Percentiles rank a stretch among this genome's conserved stretches.
These are phyloP conservation scores for peach (Prunus persica) DNA, from an alignment of 306 rosid species.

Conservation along the genomic window DNA sequence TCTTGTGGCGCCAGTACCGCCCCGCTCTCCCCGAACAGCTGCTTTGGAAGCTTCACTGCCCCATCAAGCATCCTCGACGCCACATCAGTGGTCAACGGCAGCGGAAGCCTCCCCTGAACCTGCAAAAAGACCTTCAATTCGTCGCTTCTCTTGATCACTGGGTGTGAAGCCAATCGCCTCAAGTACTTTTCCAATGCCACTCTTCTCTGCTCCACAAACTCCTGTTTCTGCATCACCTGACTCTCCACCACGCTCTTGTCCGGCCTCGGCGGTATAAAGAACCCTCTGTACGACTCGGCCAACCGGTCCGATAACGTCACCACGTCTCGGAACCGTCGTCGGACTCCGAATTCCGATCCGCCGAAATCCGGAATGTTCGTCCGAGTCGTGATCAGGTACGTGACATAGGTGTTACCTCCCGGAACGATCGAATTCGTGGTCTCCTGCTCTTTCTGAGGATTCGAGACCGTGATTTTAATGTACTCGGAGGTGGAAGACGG, in stretches of 20 bases:
- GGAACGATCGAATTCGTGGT: slow-evolving; percentile 71
- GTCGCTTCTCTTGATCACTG: slow-evolving; percentile 77
- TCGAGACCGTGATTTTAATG: slow-evolving; percentile 64
- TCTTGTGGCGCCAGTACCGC: slow-evolving; percentile 53
- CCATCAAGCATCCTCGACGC: slow-evolving; percentile 95
- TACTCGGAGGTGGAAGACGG: slow-evolving; percentile 50
- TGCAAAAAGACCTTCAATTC: slow-evolving; percentile 73
- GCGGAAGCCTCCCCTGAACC: slow-evolving; percentile 66
- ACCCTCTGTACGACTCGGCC: slow-evolving; percentile 77
- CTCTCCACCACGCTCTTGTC: slow-evolving; percentile 95
- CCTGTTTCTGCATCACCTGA: slow-evolving; percentile 94
- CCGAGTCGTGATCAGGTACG: slow-evolving; percentile 73
- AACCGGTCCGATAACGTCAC: slow-evolving; percentile 80
- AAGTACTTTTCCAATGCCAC: slow-evolving; percentile 82
- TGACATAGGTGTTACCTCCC: slow-evolving; percentile 55
- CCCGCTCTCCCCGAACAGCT: slow-evolving; percentile 52
- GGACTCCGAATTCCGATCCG: slow-evolving; percentile 58
- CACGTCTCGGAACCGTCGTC: slow-evolving; percentile 82
- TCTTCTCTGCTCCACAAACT: slow-evolving; percentile 94
- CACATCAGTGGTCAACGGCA: slow-evolving; percentile 54
- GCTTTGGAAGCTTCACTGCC: slow-evolving; percentile 77
- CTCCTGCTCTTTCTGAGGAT: slow-evolving; percentile 85
- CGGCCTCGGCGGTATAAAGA: slow-evolving; percentile 80
- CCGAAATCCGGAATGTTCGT: slow-evolving; percentile 67
- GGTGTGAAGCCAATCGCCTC: slow-evolving; percentile 65